phyloP scores from a whole-genome alignment of 495 filamentous ascomycete genomes.

The Ascodesmis nigricans region DNA sequence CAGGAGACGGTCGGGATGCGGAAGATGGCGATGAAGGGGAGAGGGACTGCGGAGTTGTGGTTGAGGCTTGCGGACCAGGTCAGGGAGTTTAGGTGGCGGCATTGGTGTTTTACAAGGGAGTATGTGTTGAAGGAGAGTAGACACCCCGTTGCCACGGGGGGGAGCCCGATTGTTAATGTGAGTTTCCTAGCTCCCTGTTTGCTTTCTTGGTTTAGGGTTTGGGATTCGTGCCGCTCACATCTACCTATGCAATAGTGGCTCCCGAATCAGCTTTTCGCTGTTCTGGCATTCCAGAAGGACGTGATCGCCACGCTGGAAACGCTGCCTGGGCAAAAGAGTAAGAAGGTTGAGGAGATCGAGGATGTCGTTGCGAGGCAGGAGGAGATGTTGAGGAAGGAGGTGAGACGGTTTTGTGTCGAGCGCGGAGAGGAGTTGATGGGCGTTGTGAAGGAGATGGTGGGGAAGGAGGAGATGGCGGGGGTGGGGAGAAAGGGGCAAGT shows the following conservation, averaged over 20 bases:
- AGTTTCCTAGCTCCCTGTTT: constrained; percentile 12
- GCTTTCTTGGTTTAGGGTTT: neutral
- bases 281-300: constrained; percentile 50
- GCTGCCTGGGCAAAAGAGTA: constrained; percentile 20
- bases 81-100: constrained; percentile 75
- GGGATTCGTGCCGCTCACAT: neutral
- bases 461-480: neutral
- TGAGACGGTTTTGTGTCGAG: constrained; percentile 57
- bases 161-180: constrained; percentile 71
- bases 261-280: constrained; percentile 60
- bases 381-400: constrained; percentile 52
- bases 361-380: constrained; percentile 43
- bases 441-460: neutral
- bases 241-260: constrained; percentile 35
- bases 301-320: constrained; percentile 32
- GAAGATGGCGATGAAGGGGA: constrained; percentile 36
- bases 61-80: constrained; percentile 58
- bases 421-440: constrained; percentile 25
- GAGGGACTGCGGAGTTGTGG: constrained; percentile 34
- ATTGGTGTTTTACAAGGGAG: constrained; percentile 87
- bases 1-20: constrained; percentile 35
- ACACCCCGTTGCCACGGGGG: constrained; percentile 75
- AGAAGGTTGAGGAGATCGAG: constrained; percentile 38
- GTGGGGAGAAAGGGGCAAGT: neutral
- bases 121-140: constrained; percentile 68